Percentiles rank a stretch among this genome's conserved stretches.
Conservation (phyloP, 1,139 yeast genomes). For the Candida sanyaensis region DNA sequence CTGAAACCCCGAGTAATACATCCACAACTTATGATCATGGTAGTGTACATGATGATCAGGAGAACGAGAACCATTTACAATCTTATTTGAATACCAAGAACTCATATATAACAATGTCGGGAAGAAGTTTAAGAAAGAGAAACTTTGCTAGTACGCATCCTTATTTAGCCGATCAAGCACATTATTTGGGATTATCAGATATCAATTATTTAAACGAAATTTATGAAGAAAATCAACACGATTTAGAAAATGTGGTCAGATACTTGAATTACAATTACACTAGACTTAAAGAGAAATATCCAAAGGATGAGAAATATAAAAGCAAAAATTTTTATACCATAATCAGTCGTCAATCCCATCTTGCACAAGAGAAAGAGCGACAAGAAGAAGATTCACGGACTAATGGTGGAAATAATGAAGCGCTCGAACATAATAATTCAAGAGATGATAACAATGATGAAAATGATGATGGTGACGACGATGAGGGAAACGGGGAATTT, state of each 20-base stretch:
- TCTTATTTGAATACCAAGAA: constrained; percentile 15
- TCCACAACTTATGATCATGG: background rate
- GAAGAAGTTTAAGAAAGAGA: constrained; percentile 43
- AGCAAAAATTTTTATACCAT: constrained; percentile 41
- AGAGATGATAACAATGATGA: constrained; percentile 2
- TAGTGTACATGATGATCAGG: constrained; percentile 9
- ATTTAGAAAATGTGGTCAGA: constrained; percentile 35
- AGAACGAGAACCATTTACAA: constrained; percentile 15
- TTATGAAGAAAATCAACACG: constrained; percentile 34
- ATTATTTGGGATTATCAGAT: constrained; percentile 43
- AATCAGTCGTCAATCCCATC: constrained; percentile 27
- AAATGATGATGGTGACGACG: constrained; percentile 12
- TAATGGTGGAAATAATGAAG: background rate
- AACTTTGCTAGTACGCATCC: constrained; percentile 52
- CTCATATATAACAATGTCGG: constrained; percentile 9
- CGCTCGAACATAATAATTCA: background rate
- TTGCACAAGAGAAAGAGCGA: constrained; percentile 12
- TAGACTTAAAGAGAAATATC: constrained; percentile 31
- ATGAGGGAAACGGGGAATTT: constrained; percentile 2
- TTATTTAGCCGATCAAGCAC: constrained; percentile 49
- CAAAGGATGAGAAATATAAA: constrained; percentile 42
- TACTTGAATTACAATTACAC: constrained; percentile 39
- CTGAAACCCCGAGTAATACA: background rate
- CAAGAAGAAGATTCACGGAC: constrained; percentile 7
- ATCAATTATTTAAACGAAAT: constrained; percentile 39